Conservation (phyloP, 164 flowering plant genomes). For the Echeveria elegans region DNA sequence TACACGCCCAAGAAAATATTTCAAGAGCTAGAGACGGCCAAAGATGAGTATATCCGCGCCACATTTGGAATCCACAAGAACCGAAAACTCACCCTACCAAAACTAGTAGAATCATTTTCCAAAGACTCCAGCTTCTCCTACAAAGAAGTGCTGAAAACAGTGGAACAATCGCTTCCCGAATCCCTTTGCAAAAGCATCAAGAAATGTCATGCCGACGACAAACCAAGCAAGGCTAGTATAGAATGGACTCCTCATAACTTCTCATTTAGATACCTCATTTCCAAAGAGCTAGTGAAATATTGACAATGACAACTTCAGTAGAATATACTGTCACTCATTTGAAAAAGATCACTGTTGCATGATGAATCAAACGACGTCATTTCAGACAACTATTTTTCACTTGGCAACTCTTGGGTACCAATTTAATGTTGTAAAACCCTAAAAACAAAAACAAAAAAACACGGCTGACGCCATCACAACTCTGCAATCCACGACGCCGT, state of each 20-base stretch:
- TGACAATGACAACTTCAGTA: too few relatives aligned
- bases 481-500: too few relatives aligned
- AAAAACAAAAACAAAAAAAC: too few relatives aligned
- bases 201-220: slow-evolving; percentile 6
- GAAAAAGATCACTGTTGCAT: too few relatives aligned
- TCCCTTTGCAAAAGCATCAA: slow-evolving; percentile 36
- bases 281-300: neutral
- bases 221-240: neutral
- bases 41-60: slow-evolving; percentile 80
- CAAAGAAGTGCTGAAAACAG: slow-evolving; percentile 47
- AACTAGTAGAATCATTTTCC: slow-evolving; percentile 63
- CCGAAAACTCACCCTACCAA: slow-evolving; percentile 60
- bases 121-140: slow-evolving; percentile 58
- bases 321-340: too few relatives aligned
- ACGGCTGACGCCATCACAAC: too few relatives aligned
- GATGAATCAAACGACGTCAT: too few relatives aligned
- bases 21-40: slow-evolving; percentile 78
- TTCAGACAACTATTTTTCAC: too few relatives aligned
- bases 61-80: slow-evolving; percentile 60
- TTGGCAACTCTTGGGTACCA: too few relatives aligned
- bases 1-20: slow-evolving; percentile 53
- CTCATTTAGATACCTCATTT: neutral
- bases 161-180: slow-evolving; percentile 57
- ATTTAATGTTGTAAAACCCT: too few relatives aligned
- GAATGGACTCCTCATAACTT: neutral